Evolutionary conservation across 768 basidiomycete species (phyloP), one percentile per base, ranked within the genome.

Genomic region (Aureoboletus auriporus): DNA sequence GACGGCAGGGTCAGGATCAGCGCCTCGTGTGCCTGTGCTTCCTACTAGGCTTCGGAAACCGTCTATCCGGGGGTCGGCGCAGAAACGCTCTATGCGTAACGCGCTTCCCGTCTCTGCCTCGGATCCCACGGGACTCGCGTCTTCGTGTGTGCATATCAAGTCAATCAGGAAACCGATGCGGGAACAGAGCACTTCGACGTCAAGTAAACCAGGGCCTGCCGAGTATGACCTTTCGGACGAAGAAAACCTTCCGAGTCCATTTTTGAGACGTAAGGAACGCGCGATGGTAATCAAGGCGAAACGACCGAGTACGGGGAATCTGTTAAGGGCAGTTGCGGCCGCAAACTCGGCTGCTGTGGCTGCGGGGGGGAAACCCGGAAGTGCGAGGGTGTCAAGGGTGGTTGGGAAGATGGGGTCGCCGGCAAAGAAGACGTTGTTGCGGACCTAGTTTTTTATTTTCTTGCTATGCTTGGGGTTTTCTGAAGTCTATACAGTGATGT

Each of bases 191-290:
- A 10, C 27, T 26, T 2, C 14, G 6, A 42, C 43, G 26, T 51
- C 51, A 6, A 40, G 31, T 7, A 65, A 67, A 14, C 37, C 37
- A n/a, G 46, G 40, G 0, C 64, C 76, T 4, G 71, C 80, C 4
- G 69, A 76, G 49, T 92, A 89, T 57, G 83, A 90, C 62, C 57
- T 85, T 9, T 72, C 73, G 1, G 88, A 92, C 60, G 89, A 89
- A 61, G 89, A 89, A 64, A 91, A 90, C 63, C 74, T 92, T 0
- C 90, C 89, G 0, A 89, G 86, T 60, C 90, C 89, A 6, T 92
- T 92, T 67, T 62, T 92, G 37, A 86, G 84, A 60, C 73, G 78
- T 42, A 66, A 51, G 5, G 80, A 82, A 28, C 65, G 71, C 23
- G 73, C 72, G 34, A 58, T 58, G 42, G 23, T 39, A n/a, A 46